Percentiles rank a stretch among this genome's conserved stretches.
These are phyloP conservation scores for Fusarium mexicanum DNA, from an alignment of 2,329 filamentous ascomycete species.

Conservation along the genomic window DNA sequence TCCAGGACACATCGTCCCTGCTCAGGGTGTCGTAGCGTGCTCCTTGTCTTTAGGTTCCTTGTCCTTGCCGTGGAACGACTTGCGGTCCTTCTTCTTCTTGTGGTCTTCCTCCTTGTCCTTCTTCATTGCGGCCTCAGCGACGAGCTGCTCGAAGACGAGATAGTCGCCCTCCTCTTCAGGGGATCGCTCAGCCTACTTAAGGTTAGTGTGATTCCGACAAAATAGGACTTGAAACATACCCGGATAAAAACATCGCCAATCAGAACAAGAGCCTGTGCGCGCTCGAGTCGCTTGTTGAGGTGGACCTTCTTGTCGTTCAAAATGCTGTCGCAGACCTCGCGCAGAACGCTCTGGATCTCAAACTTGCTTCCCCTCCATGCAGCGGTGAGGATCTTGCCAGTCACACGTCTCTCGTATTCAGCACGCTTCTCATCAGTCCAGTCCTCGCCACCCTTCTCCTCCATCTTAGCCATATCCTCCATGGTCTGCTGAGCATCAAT, in stretches of 20 bases:
- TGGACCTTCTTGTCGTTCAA: constrained; percentile 82
- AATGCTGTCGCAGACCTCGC: constrained; percentile 92
- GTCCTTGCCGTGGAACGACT: constrained; percentile 38
- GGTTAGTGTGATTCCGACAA: constrained; percentile 3
- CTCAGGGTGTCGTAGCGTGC: constrained; percentile 1
- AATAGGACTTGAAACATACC: constrained; percentile 61
- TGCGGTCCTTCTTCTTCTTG: constrained; percentile 67
- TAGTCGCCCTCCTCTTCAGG: constrained; percentile 98
- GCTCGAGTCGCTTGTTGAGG: constrained; percentile 85
- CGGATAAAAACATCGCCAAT: constrained; percentile 90
- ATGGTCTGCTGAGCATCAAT: constrained; percentile 98
- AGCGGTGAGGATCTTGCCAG: constrained; percentile 96
- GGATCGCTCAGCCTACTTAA: constrained; percentile 78
- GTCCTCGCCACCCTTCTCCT: constrained; percentile 93
- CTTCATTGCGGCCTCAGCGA: constrained; percentile 95
- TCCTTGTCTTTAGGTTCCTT: constrained; percentile 28
- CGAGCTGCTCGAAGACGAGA: constrained; percentile 97
- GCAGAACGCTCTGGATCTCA: constrained; percentile 94
- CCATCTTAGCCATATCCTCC: constrained; percentile 97
- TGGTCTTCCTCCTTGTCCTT: constrained; percentile 76
- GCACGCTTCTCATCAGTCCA: constrained; percentile 98
- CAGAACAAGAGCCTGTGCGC: constrained; percentile 88
- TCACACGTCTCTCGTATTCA: constrained; percentile 95
- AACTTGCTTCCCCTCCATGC: constrained; percentile 97
- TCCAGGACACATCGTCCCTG: neutral